Base-by-base conservation (phyloP, 148 eudicot species). In the Fagopyrum homotropicum region DNA sequence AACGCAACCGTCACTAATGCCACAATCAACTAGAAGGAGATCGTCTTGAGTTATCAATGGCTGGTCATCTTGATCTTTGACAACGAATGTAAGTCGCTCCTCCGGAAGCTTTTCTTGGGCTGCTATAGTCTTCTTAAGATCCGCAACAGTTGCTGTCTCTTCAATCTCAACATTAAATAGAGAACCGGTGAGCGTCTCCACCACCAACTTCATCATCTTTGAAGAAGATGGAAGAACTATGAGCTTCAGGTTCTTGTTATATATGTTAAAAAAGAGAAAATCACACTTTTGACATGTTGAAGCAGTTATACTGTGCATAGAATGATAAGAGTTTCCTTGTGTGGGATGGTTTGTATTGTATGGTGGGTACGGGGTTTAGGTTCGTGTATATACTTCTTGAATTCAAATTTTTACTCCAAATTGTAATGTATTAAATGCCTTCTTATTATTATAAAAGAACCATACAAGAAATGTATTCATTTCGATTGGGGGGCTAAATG, bases 131-230 rank as follows among this genome's bases (percentile, higher is more conserved):
- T 72, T 80, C 80, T 87, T 85, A 9, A 87, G 84, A 66, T 89
- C 87, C 44, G 75, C 80, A 15, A 87, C 79, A 7, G 92, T 89
- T 6, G 84, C 82, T 35, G 81, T 80, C 1, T 79, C 79, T 60
- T 49, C 80, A 22, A 87, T 77, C 57, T 83, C 80, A 8, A 89
- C 29, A 71, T 80, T 64, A 81, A 89, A 89, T 9, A 86, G 45
- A 22, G 75, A 79, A 26, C 93, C 90, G 14, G 88, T 85, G 51
- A 83, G 50, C 74, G 85, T 82, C 84, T 89, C 88, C 14, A 81
- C 73, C 4, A 55, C 79, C 76, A 89, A 69, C 82, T 66, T 83
- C 88, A 87, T 88, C 26, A 22, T 44, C 71, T 77, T 19, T 14
- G 5, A 51, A 51, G 6, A 54, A 59, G 30, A 7, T 1, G 40